phyloP scores from a whole-genome alignment of 2,329 filamentous ascomycete genomes.

The Akanthomyces dipterigenus region DNA sequence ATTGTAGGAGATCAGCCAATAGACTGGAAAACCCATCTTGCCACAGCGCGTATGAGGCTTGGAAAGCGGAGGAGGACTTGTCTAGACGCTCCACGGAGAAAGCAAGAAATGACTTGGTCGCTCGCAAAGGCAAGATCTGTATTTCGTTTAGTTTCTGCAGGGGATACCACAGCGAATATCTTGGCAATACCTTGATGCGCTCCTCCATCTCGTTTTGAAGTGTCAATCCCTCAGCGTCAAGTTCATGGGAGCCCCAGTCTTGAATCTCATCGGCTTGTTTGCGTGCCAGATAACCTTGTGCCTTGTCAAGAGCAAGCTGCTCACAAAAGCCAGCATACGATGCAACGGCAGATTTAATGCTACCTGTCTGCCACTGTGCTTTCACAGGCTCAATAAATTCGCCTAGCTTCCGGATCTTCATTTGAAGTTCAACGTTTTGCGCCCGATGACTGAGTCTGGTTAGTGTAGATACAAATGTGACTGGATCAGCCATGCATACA shows the following conservation, averaged over 20 bases:
- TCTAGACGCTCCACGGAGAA: slow-evolving; percentile 87
- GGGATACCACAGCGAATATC: background rate
- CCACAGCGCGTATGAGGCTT: slow-evolving; percentile 77
- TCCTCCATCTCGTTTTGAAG: slow-evolving; percentile 75
- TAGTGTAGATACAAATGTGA: slow-evolving; percentile 11
- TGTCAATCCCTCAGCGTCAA: slow-evolving; percentile 72
- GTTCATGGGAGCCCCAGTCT: slow-evolving; percentile 73
- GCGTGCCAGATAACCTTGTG: slow-evolving; percentile 70
- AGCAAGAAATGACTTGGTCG: slow-evolving; percentile 86
- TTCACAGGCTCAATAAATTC: slow-evolving; percentile 79
- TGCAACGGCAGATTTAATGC: slow-evolving; percentile 61
- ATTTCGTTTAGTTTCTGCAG: background rate
- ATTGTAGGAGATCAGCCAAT: slow-evolving; percentile 77
- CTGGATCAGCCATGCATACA: slow-evolving; percentile 40
- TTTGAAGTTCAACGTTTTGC: slow-evolving; percentile 61
- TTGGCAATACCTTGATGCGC: slow-evolving; percentile 53
- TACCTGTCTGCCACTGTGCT: slow-evolving; percentile 67
- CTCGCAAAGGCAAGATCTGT: slow-evolving; percentile 67
- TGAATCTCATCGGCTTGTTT: slow-evolving; percentile 66
- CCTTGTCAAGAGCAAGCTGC: slow-evolving; percentile 70
- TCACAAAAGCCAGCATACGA: slow-evolving; percentile 75
- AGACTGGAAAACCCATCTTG: slow-evolving; percentile 73
- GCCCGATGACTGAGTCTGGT: slow-evolving; percentile 61
- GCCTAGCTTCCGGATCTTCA: slow-evolving; percentile 64
- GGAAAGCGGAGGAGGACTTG: slow-evolving; percentile 63